phyloP scores from a whole-genome alignment of 805 yeast genomes.

The Wickerhamiella azyma region DNA sequence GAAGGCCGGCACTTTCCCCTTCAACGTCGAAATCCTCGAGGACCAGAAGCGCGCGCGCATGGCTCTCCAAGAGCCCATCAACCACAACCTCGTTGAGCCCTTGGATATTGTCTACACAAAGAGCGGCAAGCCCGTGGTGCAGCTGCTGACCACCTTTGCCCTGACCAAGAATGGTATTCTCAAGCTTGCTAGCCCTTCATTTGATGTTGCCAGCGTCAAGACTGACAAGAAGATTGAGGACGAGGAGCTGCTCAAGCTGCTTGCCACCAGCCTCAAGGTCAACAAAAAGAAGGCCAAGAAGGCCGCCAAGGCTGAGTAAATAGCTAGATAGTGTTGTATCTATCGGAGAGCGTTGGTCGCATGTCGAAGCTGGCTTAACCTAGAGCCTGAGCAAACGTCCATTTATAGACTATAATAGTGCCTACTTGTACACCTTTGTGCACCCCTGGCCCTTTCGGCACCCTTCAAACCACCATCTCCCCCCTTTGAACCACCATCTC shows the following conservation, averaged over 20 bases:
- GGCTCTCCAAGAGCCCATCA: conserved; percentile 59
- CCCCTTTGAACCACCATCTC: no score
- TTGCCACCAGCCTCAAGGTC: conserved; percentile 37
- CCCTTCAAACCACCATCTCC: no score
- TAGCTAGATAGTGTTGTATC: no score
- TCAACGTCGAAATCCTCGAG: conserved; percentile 47
- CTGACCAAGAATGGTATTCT: conserved; percentile 60
- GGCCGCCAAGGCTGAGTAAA: conserved; percentile 4
- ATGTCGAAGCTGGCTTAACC: no score
- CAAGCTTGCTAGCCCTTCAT: conserved; percentile 44
- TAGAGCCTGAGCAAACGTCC: no score
- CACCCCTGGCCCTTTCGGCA: no score
- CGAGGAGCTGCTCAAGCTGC: conserved; percentile 34
- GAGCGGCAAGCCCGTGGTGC: conserved; percentile 53
- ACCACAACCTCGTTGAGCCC: conserved; percentile 51
- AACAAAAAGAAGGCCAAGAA: conserved; percentile 30
- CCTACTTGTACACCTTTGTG: no score
- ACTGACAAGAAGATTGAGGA: conserved; percentile 40
- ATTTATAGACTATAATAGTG: no score
- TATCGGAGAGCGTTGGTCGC: no score
- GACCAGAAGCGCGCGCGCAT: conserved; percentile 61
- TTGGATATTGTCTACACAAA: conserved; percentile 58
- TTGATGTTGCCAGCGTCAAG: conserved; percentile 38
- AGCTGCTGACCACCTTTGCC: conserved; percentile 62
- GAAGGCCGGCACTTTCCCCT: conserved; percentile 56